These are phyloP conservation scores for Collybia mongolica DNA, from an alignment of 768 basidiomycete genomes.

Conservation along the genomic window DNA sequence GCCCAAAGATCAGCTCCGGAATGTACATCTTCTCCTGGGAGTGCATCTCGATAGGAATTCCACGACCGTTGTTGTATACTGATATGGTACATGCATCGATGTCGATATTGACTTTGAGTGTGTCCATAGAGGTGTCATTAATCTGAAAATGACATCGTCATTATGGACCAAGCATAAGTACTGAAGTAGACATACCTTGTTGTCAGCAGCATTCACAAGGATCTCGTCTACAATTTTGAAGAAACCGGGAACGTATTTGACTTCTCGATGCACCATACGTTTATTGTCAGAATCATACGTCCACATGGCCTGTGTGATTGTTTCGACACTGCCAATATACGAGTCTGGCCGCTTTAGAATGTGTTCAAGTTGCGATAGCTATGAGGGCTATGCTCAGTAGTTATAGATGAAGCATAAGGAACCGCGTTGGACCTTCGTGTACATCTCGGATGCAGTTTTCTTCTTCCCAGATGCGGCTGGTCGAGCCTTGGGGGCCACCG, in stretches of 20 bases:
- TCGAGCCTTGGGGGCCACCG: slow-evolving; percentile 19
- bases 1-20: slow-evolving; percentile 96
- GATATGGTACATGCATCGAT: slow-evolving; percentile 83
- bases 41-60: slow-evolving; percentile 97
- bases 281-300: slow-evolving; percentile 84
- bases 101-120: slow-evolving; percentile 86
- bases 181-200: slow-evolving; percentile 89
- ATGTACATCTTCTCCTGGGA: slow-evolving; percentile 91
- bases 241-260: slow-evolving; percentile 94
- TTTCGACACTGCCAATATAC: slow-evolving; percentile 96
- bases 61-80: slow-evolving; percentile 92
- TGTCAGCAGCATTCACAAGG: slow-evolving; percentile 97
- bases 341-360: slow-evolving; percentile 90
- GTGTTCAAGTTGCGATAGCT: slow-evolving; percentile 96
- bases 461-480: slow-evolving; percentile 49
- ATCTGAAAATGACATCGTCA: no score
- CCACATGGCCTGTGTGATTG: slow-evolving; percentile 88
- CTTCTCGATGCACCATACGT: slow-evolving; percentile 79
- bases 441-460: slow-evolving; percentile 90
- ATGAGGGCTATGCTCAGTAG: slow-evolving; percentile 4
- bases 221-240: slow-evolving; percentile 99
- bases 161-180: no score
- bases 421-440: slow-evolving; percentile 65
- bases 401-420: not conserved
- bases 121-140: slow-evolving; percentile 90